A percentile compares a stretch with the other conserved stretches of the same genome.
Conservation (phyloP, 2,329 filamentous ascomycete genomes). For the Penicillium griseofulvum region DNA sequence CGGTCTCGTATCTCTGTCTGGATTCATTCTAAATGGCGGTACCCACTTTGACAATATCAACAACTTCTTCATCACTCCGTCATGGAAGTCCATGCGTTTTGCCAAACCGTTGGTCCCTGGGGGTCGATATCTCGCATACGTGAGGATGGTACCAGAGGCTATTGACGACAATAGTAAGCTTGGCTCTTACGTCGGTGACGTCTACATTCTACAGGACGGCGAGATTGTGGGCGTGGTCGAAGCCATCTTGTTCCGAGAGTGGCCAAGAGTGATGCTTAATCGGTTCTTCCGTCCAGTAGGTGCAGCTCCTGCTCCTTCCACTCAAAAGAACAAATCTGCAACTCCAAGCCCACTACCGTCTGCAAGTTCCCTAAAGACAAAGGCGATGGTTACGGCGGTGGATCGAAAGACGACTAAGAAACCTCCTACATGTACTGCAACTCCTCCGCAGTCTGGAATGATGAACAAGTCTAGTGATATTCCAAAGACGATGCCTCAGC, state of each 20-base stretch:
- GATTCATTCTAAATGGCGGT: conserved; percentile 35
- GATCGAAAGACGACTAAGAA: not conserved
- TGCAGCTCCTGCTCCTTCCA: not conserved
- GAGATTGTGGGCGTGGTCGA: conserved; percentile 34
- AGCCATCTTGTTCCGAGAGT: conserved; percentile 36
- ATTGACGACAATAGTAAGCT: conserved; percentile 27
- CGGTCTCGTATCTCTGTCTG: conserved; percentile 37
- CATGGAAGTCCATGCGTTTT: conserved; percentile 30
- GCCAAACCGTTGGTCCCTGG: conserved; percentile 24
- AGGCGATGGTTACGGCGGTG: not conserved
- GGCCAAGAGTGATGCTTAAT: conserved; percentile 22
- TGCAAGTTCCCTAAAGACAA: not conserved
- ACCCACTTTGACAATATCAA: conserved; percentile 25
- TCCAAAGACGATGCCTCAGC: not conserved
- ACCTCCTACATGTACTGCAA: not conserved
- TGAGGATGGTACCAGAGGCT: conserved; percentile 29
- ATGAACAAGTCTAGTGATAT: not conserved
- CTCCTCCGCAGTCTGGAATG: not conserved
- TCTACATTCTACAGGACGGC: conserved; percentile 38
- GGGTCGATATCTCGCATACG: conserved; percentile 32
- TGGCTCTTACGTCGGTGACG: conserved; percentile 36
- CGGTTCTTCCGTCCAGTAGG: conserved; percentile 15
- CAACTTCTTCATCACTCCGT: conserved; percentile 36
- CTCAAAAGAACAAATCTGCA: not conserved
- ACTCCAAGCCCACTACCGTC: not conserved